These are phyloP conservation scores for Clitopilus hobsonii DNA, from an alignment of 768 basidiomycete genomes.

Conservation along the genomic window DNA sequence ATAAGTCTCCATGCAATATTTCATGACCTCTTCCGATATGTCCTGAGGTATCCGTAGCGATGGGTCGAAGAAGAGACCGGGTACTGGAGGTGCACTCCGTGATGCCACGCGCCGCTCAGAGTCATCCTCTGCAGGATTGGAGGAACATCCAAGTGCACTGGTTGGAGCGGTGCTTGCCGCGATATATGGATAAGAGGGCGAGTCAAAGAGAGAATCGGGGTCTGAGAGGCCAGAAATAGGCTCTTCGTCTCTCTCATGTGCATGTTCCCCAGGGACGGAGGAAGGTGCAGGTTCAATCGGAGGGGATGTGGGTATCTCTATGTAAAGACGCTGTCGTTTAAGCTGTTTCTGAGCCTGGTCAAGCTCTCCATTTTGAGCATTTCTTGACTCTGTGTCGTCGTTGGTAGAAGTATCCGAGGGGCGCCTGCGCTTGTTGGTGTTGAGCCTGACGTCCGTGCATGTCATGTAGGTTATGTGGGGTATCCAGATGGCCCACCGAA, in stretches of 20 bases:
- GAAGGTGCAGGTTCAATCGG: neutral
- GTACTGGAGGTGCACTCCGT: constrained; percentile 49
- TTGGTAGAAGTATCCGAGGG: too few relatives aligned
- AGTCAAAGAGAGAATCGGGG: constrained; percentile 51
- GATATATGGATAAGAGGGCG: constrained; percentile 2
- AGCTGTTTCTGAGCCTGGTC: neutral
- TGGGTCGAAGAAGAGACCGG: constrained; percentile 61
- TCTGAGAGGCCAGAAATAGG: constrained; percentile 15
- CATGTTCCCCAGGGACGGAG: neutral
- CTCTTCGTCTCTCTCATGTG: constrained; percentile 1
- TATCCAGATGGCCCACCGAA: too few relatives aligned
- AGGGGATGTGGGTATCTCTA: constrained; percentile 10
- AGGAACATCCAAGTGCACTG: neutral
- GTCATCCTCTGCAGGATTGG: neutral
- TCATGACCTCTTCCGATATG: constrained; percentile 42
- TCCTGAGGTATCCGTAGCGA: constrained; percentile 43
- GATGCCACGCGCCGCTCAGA: constrained; percentile 14
- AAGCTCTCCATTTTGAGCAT: neutral
- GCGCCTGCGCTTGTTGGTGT: neutral
- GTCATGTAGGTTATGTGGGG: too few relatives aligned
- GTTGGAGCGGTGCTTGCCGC: neutral
- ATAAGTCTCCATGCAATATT: constrained; percentile 53
- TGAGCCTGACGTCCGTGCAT: neutral
- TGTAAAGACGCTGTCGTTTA: constrained; percentile 13
- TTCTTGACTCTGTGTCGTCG: neutral